Base-by-base conservation (phyloP, 2,329 filamentous ascomycete genomes). In the Penicillium glabrum region DNA sequence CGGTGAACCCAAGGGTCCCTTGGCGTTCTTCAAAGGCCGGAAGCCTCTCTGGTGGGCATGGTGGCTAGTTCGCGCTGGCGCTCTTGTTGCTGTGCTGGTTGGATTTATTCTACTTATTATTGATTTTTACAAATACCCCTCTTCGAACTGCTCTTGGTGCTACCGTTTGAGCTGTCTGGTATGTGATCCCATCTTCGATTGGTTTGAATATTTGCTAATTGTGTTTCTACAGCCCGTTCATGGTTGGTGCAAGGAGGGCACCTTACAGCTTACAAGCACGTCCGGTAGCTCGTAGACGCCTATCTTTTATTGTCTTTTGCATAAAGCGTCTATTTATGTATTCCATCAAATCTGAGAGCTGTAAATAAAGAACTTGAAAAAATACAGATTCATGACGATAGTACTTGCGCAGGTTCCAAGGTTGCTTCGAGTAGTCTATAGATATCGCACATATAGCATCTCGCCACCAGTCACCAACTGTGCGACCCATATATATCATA, bases 31-130 rank as follows among this genome's bases (percentile, higher is more conserved):
- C 79, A 93, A 93, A 72, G 91, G 91, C 21, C 85, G 95, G 19
- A 96, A 96, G 73, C 89, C 90, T 23, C 81, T 96, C 8, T 99
- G 95, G 95, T 99, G 95, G 95, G 89, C 80, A 6, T 99, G 95
- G 95, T 98, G 93, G 93, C 75, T 96, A 23, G 82, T 98, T 27
- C 85, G 95, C 19, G 90, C 84, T 1, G 91, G 83, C 0, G 88
- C 89, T 24, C 78, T 99, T 51, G 83, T 96, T 8, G 83, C 87
- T n/a, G 89, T 93, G 33, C 80, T 96, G 35, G 83, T 96, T 41
- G 88, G 89, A 1, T 97, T 98, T 72, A 89, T 96, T 59, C 78
- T 97, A 45, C 80, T 99, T 52, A 75, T 98, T 58, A 87, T 92
- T 71, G 95, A 97, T 77, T 99, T 99, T 72, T 98, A 98, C 77